phyloP scores from a whole-genome alignment of 768 basidiomycete species.

The Rhizopogon rudus region DNA sequence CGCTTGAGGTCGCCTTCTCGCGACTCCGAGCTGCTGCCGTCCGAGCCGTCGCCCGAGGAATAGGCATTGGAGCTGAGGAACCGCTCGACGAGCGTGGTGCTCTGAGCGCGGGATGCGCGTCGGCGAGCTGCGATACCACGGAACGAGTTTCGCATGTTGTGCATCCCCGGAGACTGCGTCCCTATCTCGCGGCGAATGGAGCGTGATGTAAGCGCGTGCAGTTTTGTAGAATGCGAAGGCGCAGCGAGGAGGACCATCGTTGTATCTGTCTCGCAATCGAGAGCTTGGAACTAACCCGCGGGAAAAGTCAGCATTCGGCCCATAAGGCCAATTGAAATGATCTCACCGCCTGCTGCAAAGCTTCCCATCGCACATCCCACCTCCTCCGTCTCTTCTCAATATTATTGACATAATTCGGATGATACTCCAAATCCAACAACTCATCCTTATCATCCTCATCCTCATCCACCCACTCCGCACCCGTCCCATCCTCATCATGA shows the following conservation, averaged over 20 bases:
- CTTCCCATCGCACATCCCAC: constrained; percentile 77
- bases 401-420: constrained; percentile 64
- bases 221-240: constrained; percentile 65
- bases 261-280: constrained; percentile 78
- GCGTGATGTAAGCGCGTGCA: constrained; percentile 62
- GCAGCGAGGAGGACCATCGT: constrained; percentile 72
- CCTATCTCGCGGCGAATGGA: constrained; percentile 59
- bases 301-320: background rate
- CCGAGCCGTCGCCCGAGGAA: constrained; percentile 51
- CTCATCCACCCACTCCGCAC: constrained; percentile 73
- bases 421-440: constrained; percentile 69
- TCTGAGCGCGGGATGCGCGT: constrained; percentile 37
- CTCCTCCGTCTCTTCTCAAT: constrained; percentile 61
- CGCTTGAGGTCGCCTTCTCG: constrained; percentile 64
- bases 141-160: constrained; percentile 53
- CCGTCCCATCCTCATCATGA: constrained; percentile 33
- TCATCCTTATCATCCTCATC: constrained; percentile 67
- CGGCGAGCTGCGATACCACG: constrained; percentile 54
- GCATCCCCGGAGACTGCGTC: constrained; percentile 43
- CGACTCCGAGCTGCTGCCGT: constrained; percentile 39
- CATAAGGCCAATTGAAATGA: background rate
- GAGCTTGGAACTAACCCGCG: constrained; percentile 57
- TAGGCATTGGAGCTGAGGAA: constrained; percentile 28
- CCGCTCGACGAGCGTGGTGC: constrained; percentile 42
- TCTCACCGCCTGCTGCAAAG: constrained; percentile 64